phyloP scores from a whole-genome alignment of 495 filamentous ascomycete genomes.

The Schizothecium vesticola region DNA sequence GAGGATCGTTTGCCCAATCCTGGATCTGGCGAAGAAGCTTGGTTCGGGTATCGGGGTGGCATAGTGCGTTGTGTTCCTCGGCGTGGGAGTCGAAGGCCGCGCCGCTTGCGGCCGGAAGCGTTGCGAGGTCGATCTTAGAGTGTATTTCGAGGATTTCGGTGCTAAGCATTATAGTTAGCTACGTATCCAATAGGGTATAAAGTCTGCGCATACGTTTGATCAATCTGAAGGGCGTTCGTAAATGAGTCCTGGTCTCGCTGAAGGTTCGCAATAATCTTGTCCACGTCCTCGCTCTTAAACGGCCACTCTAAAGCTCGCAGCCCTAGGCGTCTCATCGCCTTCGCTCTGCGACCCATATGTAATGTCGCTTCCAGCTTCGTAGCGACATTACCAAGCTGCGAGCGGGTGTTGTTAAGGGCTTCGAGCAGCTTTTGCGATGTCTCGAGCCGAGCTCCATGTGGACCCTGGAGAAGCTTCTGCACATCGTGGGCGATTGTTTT shows the following conservation, averaged over 20 bases:
- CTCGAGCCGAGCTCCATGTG: constrained; percentile 6
- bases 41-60: constrained; percentile 24
- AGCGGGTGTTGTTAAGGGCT: constrained; percentile 24
- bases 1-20: constrained; percentile 11
- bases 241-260: constrained; percentile 33
- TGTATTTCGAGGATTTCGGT: neutral
- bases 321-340: constrained; percentile 28
- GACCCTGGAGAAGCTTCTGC: constrained; percentile 12
- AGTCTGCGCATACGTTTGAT: constrained; percentile 34
- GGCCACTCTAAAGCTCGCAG: constrained; percentile 40
- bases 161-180: neutral
- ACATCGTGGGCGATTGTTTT: constrained; percentile 1
- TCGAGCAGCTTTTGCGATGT: constrained; percentile 10
- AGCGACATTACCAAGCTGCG: constrained; percentile 20
- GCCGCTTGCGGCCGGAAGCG: constrained; percentile 10
- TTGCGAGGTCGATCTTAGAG: constrained; percentile 1
- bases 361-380: constrained; percentile 29
- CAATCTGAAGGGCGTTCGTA: no score
- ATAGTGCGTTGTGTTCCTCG: constrained; percentile 26
- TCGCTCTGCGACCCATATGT: constrained; percentile 21
- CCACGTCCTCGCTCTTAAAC: constrained; percentile 36
- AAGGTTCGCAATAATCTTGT: constrained; percentile 31
- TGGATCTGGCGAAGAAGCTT: constrained; percentile 21
- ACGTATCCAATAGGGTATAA: neutral
- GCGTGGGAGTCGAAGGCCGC: constrained; percentile 27